Conservation (phyloP, 2,329 filamentous ascomycete species). For the Calonectria naviculata region DNA sequence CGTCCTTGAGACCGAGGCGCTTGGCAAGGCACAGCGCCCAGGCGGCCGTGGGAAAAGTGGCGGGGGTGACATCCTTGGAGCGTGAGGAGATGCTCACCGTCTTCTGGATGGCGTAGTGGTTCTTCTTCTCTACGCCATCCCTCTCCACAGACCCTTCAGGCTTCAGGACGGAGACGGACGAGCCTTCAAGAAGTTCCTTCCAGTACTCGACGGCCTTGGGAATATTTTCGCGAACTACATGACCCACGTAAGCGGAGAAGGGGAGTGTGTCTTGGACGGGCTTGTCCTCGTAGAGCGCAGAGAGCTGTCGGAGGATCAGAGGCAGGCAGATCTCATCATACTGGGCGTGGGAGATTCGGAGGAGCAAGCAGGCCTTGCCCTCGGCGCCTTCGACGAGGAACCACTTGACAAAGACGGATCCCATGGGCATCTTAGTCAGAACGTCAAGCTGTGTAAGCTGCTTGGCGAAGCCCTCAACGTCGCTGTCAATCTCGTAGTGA, state of each 20-base stretch:
- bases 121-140: slow-evolving; percentile 14
- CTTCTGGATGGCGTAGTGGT: slow-evolving; percentile 55
- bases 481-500: slow-evolving; percentile 61
- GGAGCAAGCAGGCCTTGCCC: slow-evolving; percentile 57
- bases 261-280: slow-evolving; percentile 48
- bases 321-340: slow-evolving; percentile 77
- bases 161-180: slow-evolving; percentile 54
- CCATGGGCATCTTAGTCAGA: slow-evolving; percentile 65
- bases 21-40: slow-evolving; percentile 73
- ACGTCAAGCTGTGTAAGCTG: slow-evolving; percentile 67
- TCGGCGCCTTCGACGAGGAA: slow-evolving; percentile 57
- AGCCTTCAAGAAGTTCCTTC: slow-evolving; percentile 66
- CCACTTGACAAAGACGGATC: slow-evolving; percentile 71
- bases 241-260: slow-evolving; percentile 54
- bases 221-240: slow-evolving; percentile 49
- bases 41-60: slow-evolving; percentile 74
- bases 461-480: slow-evolving; percentile 61
- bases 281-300: slow-evolving; percentile 53
- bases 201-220: slow-evolving; percentile 69
- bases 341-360: slow-evolving; percentile 75
- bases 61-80: slow-evolving; percentile 62
- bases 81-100: slow-evolving; percentile 59
- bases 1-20: slow-evolving; percentile 62
- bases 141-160: background rate
- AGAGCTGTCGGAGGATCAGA: slow-evolving; percentile 68